phyloP scores from a whole-genome alignment of 768 basidiomycete species.

The Boletales sp. region DNA sequence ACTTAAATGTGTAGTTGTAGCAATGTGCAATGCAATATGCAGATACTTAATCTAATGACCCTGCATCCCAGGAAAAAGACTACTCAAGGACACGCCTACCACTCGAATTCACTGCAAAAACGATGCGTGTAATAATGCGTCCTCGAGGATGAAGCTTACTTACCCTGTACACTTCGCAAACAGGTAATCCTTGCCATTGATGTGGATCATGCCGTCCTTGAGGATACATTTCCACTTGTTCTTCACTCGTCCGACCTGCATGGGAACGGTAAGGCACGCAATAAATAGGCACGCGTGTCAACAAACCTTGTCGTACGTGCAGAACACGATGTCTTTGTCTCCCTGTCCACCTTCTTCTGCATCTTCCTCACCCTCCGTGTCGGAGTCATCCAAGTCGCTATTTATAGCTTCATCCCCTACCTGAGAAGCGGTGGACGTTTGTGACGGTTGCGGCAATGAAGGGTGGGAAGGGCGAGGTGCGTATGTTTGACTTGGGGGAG shows the following conservation, averaged over 20 bases:
- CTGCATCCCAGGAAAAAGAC: conserved; percentile 1
- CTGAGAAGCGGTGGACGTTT: conserved; percentile 34
- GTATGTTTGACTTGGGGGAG: conserved; percentile 56
- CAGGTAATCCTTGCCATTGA: conserved; percentile 96
- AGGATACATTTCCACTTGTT: conserved; percentile 99
- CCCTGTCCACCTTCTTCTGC: conserved; percentile 70
- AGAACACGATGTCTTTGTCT: conserved; percentile 92
- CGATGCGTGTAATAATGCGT: neutral
- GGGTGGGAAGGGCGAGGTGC: conserved; percentile 73
- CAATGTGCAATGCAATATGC: conserved; percentile 19
- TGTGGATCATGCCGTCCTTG: conserved; percentile 96
- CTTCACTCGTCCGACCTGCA: conserved; percentile 95
- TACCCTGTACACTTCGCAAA: conserved; percentile 98
- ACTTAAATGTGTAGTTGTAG: conserved; percentile 21
- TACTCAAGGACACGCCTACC: conserved; percentile 27
- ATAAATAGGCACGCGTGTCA: neutral
- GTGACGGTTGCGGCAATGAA: conserved; percentile 64
- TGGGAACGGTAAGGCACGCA: neutral
- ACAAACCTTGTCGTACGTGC: conserved; percentile 94
- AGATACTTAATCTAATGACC: conserved; percentile 15
- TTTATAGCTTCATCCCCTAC: conserved; percentile 84
- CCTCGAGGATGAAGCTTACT: conserved; percentile 2
- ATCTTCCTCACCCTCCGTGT: conserved; percentile 82
- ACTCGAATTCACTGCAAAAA: conserved; percentile 41
- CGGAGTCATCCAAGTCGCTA: conserved; percentile 94